phyloP scores from a whole-genome alignment of 192 early-diverging fungal species.

The Mortierella claussenii region DNA sequence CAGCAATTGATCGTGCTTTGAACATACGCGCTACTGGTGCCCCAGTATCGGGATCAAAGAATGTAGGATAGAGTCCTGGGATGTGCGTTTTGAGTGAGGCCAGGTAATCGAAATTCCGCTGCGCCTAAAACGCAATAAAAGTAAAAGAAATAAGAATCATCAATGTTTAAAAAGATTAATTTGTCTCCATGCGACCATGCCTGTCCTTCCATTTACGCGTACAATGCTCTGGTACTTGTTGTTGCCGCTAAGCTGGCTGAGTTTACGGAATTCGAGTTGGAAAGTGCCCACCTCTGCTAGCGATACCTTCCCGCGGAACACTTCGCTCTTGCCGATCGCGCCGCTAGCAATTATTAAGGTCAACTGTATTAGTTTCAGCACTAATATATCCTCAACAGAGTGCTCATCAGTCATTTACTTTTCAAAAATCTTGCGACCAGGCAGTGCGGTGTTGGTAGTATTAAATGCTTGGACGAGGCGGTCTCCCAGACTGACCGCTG shows the following conservation, averaged over 20 bases:
- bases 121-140: constrained; percentile 4
- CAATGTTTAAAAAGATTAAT: too few species aligned
- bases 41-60: constrained; percentile 19
- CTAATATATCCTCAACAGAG: too few species aligned
- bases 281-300: constrained; percentile 75
- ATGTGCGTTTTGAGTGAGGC: constrained; percentile 16
- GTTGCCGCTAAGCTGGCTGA: constrained; percentile 70
- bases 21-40: background rate
- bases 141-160: background rate
- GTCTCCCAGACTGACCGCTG: constrained; percentile 68
- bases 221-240: too few species aligned
- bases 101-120: constrained; percentile 21
- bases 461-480: constrained; percentile 64
- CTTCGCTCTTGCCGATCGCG: background rate
- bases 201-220: constrained; percentile 61
- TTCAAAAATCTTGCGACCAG: constrained; percentile 51
- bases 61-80: constrained; percentile 32
- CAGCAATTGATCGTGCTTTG: too few species aligned
- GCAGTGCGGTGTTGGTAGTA: constrained; percentile 58
- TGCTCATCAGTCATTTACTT: constrained; percentile 10
- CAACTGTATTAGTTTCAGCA: too few species aligned
- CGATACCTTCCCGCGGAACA: constrained; percentile 14
- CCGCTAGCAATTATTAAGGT: too few species aligned
- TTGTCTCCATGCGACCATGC: too few species aligned
- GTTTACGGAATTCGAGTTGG: constrained; percentile 79